Base-by-base conservation (phyloP, 2,329 filamentous ascomycete genomes). In the Diaporthe aspalathi region DNA sequence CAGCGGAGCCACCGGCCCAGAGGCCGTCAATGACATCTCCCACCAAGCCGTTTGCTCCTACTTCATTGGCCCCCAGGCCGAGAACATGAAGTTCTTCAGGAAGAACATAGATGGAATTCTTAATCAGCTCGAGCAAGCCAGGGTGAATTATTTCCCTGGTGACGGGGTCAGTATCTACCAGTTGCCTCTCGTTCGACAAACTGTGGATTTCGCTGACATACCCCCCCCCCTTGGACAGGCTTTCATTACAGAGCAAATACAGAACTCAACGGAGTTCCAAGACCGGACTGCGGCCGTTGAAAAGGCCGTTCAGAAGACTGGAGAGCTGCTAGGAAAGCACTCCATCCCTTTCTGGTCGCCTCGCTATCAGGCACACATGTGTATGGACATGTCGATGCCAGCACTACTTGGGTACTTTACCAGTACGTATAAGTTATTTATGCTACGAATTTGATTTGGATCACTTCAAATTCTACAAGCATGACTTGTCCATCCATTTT, bases 271-370 rank as follows among this genome's bases (percentile, higher is more conserved):
- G 0, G 78, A 76, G 5, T 85, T 84, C 72, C 70, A 77, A 5
- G 32, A 24, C 17, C 74, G 78, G 7, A 77, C 78, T 1, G 80
- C 78, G 32, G 72, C 24, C 78, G 32, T 70, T 29, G 56, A 56
- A 32, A 47, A 77, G 12, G 81, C 80, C 3, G 78, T 84, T 2
- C 72, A 76, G 43, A 79, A 78, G 54, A 79, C 81, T 1, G 79
- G 82, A 5, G 74, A 80, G 3, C 75, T 84, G 12, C 74, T 86
- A 2, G 83, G 82, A n/a, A 77, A 80, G 52, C 79, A 81, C 62
- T 84, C 82, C 1, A 81, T 85, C 7, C 84, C 84, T 0, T 85
- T 84, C 73, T 86, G 83, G 81, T 84, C 80, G 1, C 82, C 84
- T 1, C 79, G 83, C 0, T 86, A 86, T 74, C 78, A 84, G 57